These are phyloP conservation scores for Salix koriyanagi DNA, from an alignment of 345 rosid genomes.

Conservation along the genomic window DNA sequence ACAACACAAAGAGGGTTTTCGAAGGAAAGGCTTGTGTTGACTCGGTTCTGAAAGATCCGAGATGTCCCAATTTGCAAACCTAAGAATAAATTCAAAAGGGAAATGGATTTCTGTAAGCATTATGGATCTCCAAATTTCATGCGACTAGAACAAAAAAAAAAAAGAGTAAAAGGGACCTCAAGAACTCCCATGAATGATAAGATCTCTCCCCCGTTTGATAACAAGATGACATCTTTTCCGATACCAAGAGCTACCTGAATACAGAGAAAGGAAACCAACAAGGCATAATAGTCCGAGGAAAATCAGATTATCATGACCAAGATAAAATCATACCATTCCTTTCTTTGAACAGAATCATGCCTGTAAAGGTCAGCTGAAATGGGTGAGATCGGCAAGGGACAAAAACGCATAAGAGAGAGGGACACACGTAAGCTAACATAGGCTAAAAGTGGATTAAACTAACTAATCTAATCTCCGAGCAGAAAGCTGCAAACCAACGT, in stretches of 20 bases:
- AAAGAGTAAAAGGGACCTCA: not conserved
- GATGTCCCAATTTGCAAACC: not conserved
- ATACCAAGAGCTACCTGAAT: not conserved
- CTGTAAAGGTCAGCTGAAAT: not conserved
- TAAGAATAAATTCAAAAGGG: not conserved
- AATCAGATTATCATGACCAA: too few relatives aligned
- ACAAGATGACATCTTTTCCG: not conserved
- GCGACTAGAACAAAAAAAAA: not conserved
- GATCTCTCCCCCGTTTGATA: not conserved
- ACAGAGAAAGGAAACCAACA: not conserved
- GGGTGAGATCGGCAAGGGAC: not conserved
- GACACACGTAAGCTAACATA: too few relatives aligned
- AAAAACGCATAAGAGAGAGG: not conserved
- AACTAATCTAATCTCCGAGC: not conserved
- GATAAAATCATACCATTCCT: not conserved
- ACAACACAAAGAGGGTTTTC: not conserved
- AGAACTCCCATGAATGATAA: not conserved
- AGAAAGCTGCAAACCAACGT: not conserved
- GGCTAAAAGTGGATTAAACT: not conserved
- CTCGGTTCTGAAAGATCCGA: not conserved
- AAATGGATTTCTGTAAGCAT: not conserved
- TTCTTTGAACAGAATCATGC: not conserved
- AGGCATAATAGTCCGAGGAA: too few relatives aligned
- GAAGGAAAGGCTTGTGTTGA: not conserved
- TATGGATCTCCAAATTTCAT: not conserved